Evolutionary conservation across 345 rosid species (phyloP).

Genomic region (Bruguiera gymnorhiza): DNA sequence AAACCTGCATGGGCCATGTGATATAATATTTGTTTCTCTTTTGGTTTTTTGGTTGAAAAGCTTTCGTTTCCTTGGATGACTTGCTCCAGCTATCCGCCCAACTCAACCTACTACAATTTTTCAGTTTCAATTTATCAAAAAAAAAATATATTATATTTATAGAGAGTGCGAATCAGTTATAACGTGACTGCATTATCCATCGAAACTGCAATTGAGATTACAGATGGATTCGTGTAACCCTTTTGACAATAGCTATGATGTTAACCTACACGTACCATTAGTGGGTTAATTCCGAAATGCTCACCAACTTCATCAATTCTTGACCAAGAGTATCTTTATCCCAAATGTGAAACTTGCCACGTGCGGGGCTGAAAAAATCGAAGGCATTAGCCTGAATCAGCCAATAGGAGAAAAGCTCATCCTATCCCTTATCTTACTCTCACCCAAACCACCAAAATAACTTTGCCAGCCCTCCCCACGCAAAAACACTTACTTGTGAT

Average conservation of each 20-base stretch:
- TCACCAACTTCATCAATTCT: slow-evolving; percentile 21
- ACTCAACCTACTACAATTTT: background rate
- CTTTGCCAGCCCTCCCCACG: slow-evolving; percentile 1
- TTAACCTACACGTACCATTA: background rate
- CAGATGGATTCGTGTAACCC: too few species aligned
- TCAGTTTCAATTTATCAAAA: background rate
- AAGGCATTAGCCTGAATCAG: slow-evolving; percentile 25
- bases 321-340: slow-evolving; percentile 37
- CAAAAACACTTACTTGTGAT: slow-evolving; percentile 1
- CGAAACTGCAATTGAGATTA: too few species aligned
- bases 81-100: background rate
- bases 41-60: background rate
- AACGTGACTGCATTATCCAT: too few species aligned
- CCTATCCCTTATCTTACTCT: slow-evolving; percentile 64
- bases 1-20: slow-evolving; percentile 12
- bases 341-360: slow-evolving; percentile 29
- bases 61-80: background rate
- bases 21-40: too few species aligned
- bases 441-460: slow-evolving; percentile 34
- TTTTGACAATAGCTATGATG: background rate
- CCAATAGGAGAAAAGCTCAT: slow-evolving; percentile 74
- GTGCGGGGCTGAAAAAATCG: slow-evolving; percentile 43
- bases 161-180: too few species aligned
- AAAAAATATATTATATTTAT: background rate
- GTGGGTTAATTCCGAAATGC: background rate